Base-by-base conservation (phyloP, 1,284 basidiomycete genomes). In the Apiotrichum laibachii region DNA sequence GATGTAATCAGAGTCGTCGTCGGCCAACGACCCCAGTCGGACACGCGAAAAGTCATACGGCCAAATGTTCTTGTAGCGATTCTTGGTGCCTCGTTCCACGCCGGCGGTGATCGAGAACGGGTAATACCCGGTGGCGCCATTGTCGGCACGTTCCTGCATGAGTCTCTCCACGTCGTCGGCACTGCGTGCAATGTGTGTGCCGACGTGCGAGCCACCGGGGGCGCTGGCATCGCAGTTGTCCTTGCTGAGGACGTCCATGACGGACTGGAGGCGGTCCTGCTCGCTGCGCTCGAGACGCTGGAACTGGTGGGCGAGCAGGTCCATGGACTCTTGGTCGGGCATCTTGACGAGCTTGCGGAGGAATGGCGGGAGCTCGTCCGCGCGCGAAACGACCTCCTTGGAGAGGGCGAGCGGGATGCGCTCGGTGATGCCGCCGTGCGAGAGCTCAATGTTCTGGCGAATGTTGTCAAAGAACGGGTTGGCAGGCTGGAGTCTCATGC, bases 391-490 rank as follows among this genome's bases (percentile, higher is more conserved):
- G 22, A 89, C 83, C 15, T 84, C 80, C 39, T 80, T 74, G 0
- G 90, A 85, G 5, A 96, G 81, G 37, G 83, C 82, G 53, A 96
- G 83, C 8, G 90, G 84, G 51, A 92, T 90, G 53, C 88, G 86
- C 71, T 92, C 86, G 0, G 86, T 87, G 66, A 90, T 87, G n/a
- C 80, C 79, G 11, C 90, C 91, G 55, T 90, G 87, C 13, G 86
- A 85, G 39, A 96, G 84, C 79, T 99, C 95, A 18, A 88, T 78
- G 71, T 98, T 96, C 77, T 99, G 95, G 35, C 95, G 88, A 68
- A 99, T 91, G 69, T 91, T 89, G 79, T 99, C 93, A 67, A 93
- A 94, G 79, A 94, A 94, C 5, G 91, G 91, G 72, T 92, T 93
- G 53, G 82, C 85, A 2, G 86, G 84, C 53, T 79, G 73, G 10